phyloP scores from a whole-genome alignment of 202 grass and related monocot genomes.

The Musa balbisiana region DNA sequence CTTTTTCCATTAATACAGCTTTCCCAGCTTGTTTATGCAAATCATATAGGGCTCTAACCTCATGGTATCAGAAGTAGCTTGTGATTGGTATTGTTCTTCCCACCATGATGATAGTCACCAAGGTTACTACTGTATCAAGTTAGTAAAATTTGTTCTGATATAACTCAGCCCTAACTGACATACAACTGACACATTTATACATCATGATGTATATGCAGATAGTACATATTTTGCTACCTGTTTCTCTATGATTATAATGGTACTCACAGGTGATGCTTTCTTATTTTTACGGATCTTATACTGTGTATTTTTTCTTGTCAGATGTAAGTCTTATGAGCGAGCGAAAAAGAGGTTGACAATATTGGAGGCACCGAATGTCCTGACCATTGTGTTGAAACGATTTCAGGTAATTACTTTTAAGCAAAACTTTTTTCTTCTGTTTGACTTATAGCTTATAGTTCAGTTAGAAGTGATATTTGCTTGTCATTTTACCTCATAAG shows the following conservation, averaged over 20 bases:
- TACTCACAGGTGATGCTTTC: not conserved
- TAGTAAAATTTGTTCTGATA: too few relatives aligned
- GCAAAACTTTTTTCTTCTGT: not conserved
- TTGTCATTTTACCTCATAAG: not conserved
- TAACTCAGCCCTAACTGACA: too few relatives aligned
- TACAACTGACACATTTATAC: too few relatives aligned
- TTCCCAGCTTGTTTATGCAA: too few relatives aligned
- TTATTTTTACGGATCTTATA: not conserved
- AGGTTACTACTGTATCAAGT: too few relatives aligned
- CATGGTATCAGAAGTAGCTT: too few relatives aligned
- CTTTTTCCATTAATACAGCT: too few relatives aligned
- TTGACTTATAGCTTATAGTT: not conserved
- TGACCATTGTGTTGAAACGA: slow-evolving; percentile 89
- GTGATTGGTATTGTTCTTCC: too few relatives aligned
- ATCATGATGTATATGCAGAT: too few relatives aligned
- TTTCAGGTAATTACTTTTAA: slow-evolving; percentile 50
- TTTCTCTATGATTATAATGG: not conserved
- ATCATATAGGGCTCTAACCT: too few relatives aligned
- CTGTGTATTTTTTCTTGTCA: slow-evolving; percentile 22
- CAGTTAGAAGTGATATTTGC: not conserved
- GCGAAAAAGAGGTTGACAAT: slow-evolving; percentile 89
- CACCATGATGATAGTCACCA: too few relatives aligned
- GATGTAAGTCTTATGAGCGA: slow-evolving; percentile 82
- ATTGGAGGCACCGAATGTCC: slow-evolving; percentile 84
- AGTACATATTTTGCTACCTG: not conserved